Evolutionary conservation across 2,329 filamentous ascomycete genomes (phyloP).

Genomic region (Hypoxylon sp.): DNA sequence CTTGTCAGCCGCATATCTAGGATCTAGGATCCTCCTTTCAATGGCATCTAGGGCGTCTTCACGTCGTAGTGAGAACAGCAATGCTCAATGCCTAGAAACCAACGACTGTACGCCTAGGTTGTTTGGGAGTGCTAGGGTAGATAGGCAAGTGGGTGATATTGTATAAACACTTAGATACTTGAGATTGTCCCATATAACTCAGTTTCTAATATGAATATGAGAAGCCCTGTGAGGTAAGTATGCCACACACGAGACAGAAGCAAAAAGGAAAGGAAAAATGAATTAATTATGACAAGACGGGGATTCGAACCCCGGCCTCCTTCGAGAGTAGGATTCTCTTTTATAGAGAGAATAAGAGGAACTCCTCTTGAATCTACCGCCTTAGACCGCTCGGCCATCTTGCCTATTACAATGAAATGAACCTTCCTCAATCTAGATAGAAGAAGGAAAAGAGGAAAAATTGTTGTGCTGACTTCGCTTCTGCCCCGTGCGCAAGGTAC

Average conservation of each 20-base stretch:
- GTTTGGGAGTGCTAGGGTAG: not conserved
- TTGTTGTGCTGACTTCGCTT: not conserved
- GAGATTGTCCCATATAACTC: not conserved
- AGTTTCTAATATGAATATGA: not conserved
- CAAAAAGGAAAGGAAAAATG: constrained; percentile 9
- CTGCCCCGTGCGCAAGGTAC: not conserved
- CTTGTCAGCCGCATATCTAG: not conserved
- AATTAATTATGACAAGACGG: constrained; percentile 30
- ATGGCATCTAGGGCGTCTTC: not conserved
- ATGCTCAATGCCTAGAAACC: not conserved
- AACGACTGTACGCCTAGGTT: too few relatives aligned
- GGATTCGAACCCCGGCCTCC: constrained; percentile 43
- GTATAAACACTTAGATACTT: not conserved
- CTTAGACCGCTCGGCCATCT: constrained; percentile 43
- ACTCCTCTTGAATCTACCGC: constrained; percentile 39
- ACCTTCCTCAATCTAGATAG: not conserved
- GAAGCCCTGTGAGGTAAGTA: not conserved
- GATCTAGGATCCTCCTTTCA: not conserved
- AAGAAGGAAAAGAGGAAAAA: constrained; percentile 5
- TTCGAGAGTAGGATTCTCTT: constrained; percentile 39
- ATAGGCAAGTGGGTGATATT: too few relatives aligned
- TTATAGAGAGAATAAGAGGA: constrained; percentile 15
- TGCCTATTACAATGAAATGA: constrained; percentile 23
- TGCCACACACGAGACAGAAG: not conserved
- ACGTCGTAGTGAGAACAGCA: not conserved